These are phyloP conservation scores for Monosporozyma aerobia DNA, from an alignment of 805 yeast genomes.

Conservation along the genomic window DNA sequence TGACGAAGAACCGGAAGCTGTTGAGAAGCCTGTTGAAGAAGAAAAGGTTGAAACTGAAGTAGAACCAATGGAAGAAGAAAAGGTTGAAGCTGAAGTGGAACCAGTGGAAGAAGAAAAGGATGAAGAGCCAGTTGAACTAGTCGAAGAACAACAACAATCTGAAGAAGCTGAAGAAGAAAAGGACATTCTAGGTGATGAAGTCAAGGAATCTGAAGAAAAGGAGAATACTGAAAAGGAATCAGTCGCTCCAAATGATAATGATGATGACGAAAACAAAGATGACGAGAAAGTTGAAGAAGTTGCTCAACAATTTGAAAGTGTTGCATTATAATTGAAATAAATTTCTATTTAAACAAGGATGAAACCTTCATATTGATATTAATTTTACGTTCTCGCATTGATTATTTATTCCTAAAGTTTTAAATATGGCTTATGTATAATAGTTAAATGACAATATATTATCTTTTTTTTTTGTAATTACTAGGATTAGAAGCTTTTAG, in stretches of 20 bases:
- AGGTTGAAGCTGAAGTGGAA: slow-evolving; percentile 2
- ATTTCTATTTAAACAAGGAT: not conserved
- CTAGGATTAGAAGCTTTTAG: not conserved
- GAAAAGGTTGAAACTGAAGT: not conserved
- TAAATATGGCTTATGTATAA: not conserved
- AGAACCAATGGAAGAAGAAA: slow-evolving; percentile 3
- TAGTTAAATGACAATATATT: not conserved
- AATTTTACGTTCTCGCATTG: not conserved
- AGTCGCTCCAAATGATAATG: slow-evolving; percentile 6
- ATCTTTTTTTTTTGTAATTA: not conserved
- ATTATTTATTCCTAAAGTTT: not conserved
- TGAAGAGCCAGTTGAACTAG: slow-evolving; percentile 6
- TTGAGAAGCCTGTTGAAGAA: slow-evolving; percentile 1
- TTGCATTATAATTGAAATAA: slow-evolving; percentile 10
- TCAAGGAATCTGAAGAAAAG: slow-evolving; percentile 3
- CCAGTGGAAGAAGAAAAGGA: slow-evolving; percentile 4
- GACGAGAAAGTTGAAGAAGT: slow-evolving; percentile 6
- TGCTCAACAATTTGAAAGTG: slow-evolving; percentile 17
- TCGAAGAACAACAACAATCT: slow-evolving; percentile 6
- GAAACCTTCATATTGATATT: not conserved
- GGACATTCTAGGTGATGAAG: slow-evolving; percentile 11
- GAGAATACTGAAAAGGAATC: slow-evolving; percentile 3
- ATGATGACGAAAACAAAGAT: slow-evolving; percentile 8
- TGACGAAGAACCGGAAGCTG: not conserved
- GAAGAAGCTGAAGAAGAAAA: slow-evolving; percentile 3